These are phyloP conservation scores for Mollisia scopiformis DNA, from an alignment of 2,329 filamentous ascomycete genomes.

Conservation along the genomic window DNA sequence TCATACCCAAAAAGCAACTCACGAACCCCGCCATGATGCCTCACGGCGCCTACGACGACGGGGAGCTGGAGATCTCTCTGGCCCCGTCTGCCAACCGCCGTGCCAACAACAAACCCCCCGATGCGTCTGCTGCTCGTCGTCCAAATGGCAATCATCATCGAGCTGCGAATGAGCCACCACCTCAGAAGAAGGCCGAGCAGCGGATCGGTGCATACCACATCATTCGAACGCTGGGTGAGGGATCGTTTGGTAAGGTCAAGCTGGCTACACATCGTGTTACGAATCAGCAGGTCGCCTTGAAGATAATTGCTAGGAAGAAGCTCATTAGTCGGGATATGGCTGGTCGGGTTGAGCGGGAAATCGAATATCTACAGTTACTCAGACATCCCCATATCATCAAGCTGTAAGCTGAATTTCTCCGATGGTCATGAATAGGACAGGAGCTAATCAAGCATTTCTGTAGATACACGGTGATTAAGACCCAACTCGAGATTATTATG, in stretches of 20 bases:
- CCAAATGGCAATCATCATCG: conserved; percentile 27
- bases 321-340: conserved; percentile 98
- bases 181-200: conserved; percentile 67
- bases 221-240: conserved; percentile 88
- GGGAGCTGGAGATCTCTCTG: conserved; percentile 80
- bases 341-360: conserved; percentile 94
- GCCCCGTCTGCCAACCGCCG: conserved; percentile 67
- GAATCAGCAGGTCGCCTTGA: conserved; percentile 93
- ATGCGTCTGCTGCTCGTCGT: conserved; percentile 30
- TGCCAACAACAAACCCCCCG: conserved; percentile 38
- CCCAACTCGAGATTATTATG: conserved; percentile 95
- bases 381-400: conserved; percentile 99
- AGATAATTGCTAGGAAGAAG: conserved; percentile 96
- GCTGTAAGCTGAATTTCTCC: conserved; percentile 60
- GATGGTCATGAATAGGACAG: neutral
- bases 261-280: conserved; percentile 90
- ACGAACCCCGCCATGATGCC: conserved; percentile 28
- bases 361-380: conserved; percentile 94
- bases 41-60: conserved; percentile 66
- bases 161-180: conserved; percentile 27
- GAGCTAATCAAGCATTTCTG: conserved; percentile 29
- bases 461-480: conserved; percentile 96
- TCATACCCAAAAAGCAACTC: conserved; percentile 22
- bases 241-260: conserved; percentile 98
- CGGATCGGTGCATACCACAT: conserved; percentile 92